Evolutionary conservation across 2,329 filamentous ascomycete species (phyloP).

Genomic region (Knoxdaviesia proteae): DNA sequence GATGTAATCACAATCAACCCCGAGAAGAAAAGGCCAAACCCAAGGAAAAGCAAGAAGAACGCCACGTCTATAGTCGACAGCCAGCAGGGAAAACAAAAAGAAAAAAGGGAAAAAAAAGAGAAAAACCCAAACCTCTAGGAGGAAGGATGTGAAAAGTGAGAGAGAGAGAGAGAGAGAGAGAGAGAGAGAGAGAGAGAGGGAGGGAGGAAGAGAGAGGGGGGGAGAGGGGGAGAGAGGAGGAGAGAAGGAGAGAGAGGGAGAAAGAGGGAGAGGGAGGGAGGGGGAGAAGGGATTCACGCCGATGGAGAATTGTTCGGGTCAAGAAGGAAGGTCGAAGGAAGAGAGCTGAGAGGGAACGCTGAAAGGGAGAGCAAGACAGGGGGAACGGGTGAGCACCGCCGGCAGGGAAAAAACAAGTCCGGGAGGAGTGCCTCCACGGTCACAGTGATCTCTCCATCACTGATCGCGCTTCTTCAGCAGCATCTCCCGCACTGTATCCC

Average conservation of each 20-base stretch:
- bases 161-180: background rate
- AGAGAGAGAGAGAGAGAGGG: background rate
- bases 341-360: background rate
- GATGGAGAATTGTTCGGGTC: background rate
- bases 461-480: background rate
- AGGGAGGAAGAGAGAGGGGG: background rate
- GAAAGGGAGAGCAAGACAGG: background rate
- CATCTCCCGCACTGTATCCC: slow-evolving; percentile 2
- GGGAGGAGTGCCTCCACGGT: background rate
- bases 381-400: no score
- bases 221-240: no score
- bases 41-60: no score
- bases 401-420: no score
- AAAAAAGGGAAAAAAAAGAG: no score
- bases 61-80: no score
- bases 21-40: no score
- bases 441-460: background rate
- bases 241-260: no score
- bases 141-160: background rate
- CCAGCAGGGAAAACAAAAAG: no score
- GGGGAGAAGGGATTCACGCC: background rate
- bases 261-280: no score
- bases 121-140: background rate
- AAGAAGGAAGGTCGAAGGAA: background rate
- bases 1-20: no score